Conservation (phyloP, 345 rosid species). For the Boechera stricta region DNA sequence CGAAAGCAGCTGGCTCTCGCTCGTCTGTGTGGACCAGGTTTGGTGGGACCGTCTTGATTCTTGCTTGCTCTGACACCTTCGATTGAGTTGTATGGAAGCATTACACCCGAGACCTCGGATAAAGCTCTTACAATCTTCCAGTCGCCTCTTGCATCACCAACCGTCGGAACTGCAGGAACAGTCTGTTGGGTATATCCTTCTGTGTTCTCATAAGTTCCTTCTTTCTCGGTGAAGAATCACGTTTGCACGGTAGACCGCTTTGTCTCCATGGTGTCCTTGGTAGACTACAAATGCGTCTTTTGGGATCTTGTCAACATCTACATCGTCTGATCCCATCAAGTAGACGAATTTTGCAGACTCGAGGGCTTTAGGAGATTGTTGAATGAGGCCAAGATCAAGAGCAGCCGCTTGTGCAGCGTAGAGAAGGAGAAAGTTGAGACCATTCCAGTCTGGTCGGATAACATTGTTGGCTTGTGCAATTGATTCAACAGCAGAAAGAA, state of each 20-base stretch:
- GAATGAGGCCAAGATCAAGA: slow-evolving; percentile 93
- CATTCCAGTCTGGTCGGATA: slow-evolving; percentile 86
- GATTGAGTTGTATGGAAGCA: slow-evolving; percentile 71
- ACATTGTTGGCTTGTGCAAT: slow-evolving; percentile 68
- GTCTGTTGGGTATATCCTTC: slow-evolving; percentile 89
- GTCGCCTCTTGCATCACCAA: slow-evolving; percentile 94
- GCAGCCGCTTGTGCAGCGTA: slow-evolving; percentile 98
- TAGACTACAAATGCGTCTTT: slow-evolving; percentile 88
- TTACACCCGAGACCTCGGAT: slow-evolving; percentile 80
- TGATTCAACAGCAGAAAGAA: slow-evolving; percentile 70
- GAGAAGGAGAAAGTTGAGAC: slow-evolving; percentile 77
- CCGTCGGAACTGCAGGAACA: slow-evolving; percentile 90
- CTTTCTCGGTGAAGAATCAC: slow-evolving; percentile 90
- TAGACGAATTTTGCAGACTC: slow-evolving; percentile 85
- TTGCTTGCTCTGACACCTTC: slow-evolving; percentile 68
- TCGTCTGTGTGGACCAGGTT: slow-evolving; percentile 76
- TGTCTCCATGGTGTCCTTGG: slow-evolving; percentile 96
- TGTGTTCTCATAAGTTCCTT: slow-evolving; percentile 89
- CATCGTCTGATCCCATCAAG: slow-evolving; percentile 95
- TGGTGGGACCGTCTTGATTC: slow-evolving; percentile 84
- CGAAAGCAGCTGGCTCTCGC: slow-evolving; percentile 75
- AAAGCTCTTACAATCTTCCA: slow-evolving; percentile 94
- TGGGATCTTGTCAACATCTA: slow-evolving; percentile 74
- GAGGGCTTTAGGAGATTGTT: slow-evolving; percentile 64
- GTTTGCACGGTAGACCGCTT: slow-evolving; percentile 82